Percentiles rank a stretch among this genome's conserved stretches.
Evolutionary conservation across 768 basidiomycete species (phyloP).

Genomic region (Russula foetens): DNA sequence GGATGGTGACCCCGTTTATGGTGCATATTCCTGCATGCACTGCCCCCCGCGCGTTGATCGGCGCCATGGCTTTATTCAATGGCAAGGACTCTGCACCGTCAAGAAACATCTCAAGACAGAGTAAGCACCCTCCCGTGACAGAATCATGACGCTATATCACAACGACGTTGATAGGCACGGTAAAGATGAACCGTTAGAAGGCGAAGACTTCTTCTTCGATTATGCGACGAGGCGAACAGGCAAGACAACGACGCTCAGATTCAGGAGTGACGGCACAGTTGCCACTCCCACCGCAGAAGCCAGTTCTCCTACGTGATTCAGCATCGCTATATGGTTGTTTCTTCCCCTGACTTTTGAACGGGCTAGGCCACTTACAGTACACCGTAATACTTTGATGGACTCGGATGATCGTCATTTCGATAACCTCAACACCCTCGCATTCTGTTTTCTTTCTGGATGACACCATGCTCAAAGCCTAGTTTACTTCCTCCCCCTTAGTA

Average conservation of each 20-base stretch:
- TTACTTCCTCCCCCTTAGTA: background rate
- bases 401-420: background rate
- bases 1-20: background rate
- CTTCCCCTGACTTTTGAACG: too few relatives aligned
- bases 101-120: background rate
- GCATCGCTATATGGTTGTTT: background rate
- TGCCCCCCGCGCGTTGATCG: background rate
- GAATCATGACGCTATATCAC: too few relatives aligned
- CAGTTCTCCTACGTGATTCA: background rate
- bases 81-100: background rate
- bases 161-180: background rate
- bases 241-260: background rate
- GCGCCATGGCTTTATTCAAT: background rate
- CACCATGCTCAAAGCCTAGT: background rate
- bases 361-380: background rate
- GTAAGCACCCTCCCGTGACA: background rate
- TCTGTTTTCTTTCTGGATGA: background rate
- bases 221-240: background rate
- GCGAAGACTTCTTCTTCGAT: slow-evolving; percentile 3
- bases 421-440: background rate
- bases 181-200: background rate
- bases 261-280: background rate
- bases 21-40: background rate
- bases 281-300: background rate
- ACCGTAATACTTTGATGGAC: background rate